Conservation (phyloP, 306 rosid species). For the Abrus precatorius region DNA sequence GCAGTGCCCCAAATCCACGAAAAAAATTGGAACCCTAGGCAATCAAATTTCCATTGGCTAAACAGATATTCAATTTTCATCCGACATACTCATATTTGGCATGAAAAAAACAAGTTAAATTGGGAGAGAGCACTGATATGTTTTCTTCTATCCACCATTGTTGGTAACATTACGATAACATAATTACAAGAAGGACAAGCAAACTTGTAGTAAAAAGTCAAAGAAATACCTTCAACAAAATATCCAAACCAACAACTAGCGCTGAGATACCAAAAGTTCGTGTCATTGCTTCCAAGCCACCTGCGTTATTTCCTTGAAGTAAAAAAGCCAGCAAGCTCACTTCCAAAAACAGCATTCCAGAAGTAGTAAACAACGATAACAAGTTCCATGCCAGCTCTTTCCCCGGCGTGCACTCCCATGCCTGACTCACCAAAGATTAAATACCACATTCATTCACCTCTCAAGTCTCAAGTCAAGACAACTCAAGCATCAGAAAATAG, state of each 20-base stretch:
- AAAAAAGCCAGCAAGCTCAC: constrained; percentile 79
- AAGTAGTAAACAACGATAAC: constrained; percentile 63
- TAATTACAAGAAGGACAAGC: background rate
- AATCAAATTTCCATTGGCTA: background rate
- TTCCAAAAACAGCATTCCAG: constrained; percentile 70
- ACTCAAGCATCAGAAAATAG: background rate
- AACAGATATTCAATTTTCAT: background rate
- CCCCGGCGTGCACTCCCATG: constrained; percentile 78
- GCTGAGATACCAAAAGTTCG: constrained; percentile 69
- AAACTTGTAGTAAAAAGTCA: background rate
- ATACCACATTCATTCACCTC: background rate
- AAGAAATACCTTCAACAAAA: constrained; percentile 63
- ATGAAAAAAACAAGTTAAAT: background rate
- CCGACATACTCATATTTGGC: background rate
- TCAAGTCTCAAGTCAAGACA: background rate
- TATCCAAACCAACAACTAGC: constrained; percentile 69
- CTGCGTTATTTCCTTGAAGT: constrained; percentile 71
- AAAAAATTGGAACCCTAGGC: background rate
- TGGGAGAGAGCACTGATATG: background rate
- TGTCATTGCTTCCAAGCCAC: constrained; percentile 68
- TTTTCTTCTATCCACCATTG: background rate
- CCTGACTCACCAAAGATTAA: constrained; percentile 50
- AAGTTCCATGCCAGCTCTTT: constrained; percentile 35
- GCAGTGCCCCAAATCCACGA: background rate
- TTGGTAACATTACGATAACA: background rate